These are phyloP conservation scores for Zygnema circumcarinatum DNA, from an alignment of 139 green algal species.

Conservation along the genomic window DNA sequence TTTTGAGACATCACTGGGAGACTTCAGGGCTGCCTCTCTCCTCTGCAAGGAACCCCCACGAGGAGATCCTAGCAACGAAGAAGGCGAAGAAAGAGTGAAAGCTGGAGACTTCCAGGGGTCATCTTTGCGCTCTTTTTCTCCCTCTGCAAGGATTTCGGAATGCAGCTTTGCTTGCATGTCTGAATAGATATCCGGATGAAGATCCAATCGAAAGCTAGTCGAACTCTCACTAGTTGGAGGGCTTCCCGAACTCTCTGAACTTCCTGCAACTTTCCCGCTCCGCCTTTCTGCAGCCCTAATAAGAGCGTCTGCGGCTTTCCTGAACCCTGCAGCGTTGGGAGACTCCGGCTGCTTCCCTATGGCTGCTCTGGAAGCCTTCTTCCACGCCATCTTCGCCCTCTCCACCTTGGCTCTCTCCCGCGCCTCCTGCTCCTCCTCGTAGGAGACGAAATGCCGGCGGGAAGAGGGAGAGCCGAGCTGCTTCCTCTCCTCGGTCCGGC, in stretches of 20 bases:
- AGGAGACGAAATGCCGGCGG: no score
- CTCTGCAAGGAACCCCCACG: not conserved
- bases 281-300: not conserved
- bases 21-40: not conserved
- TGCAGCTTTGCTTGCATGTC: no score
- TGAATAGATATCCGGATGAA: no score
- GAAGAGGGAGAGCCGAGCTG: not conserved
- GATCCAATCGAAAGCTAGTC: not conserved
- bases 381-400: not conserved
- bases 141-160: no score
- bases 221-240: not conserved
- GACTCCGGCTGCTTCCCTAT: not conserved
- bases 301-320: not conserved
- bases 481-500: not conserved
- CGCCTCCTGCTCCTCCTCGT: not conserved
- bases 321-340: not conserved
- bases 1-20: not conserved
- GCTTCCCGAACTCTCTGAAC: not conserved
- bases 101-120: not conserved
- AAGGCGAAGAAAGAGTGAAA: not conserved
- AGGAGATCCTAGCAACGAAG: no score
- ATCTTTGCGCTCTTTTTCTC: no score
- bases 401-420: not conserved
- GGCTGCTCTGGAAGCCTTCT: not conserved
- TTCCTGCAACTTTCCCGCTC: not conserved